Conservation (phyloP, 164 flowering plant species). For the Litsea cubeba region DNA sequence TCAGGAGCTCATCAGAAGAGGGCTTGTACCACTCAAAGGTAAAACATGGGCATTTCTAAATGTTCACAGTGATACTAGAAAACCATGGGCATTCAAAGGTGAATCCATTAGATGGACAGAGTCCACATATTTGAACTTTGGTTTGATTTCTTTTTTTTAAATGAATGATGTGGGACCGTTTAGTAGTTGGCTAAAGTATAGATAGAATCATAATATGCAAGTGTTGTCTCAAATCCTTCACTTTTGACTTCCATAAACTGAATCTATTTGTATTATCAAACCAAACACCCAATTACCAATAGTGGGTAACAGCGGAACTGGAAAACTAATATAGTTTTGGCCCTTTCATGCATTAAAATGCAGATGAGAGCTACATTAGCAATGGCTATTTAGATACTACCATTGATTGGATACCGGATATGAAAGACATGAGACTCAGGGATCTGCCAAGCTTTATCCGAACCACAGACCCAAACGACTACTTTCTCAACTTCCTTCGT, state of each 20-base stretch:
- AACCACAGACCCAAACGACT: slow-evolving; percentile 3
- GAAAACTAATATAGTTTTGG: background rate
- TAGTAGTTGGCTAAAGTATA: background rate
- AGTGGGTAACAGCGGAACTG: background rate
- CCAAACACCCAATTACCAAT: background rate
- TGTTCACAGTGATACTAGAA: too few relatives aligned
- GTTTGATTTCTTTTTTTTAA: too few relatives aligned
- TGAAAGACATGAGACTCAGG: slow-evolving; percentile 2
- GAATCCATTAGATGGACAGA: too few relatives aligned
- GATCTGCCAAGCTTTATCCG: background rate
- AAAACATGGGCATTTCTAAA: too few relatives aligned
- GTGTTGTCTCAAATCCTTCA: background rate
- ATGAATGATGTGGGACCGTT: background rate
- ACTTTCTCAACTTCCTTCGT: background rate
- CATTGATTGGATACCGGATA: slow-evolving; percentile 8
- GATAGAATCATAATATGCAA: background rate
- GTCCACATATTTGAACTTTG: too few relatives aligned
- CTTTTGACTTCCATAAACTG: background rate
- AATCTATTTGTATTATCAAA: background rate
- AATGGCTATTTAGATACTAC: slow-evolving; percentile 3
- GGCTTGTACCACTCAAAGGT: slow-evolving; percentile 31
- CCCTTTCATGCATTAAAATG: background rate
- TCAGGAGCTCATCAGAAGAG: slow-evolving; percentile 10
- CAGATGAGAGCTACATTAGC: slow-evolving; percentile 3
- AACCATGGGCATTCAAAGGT: too few relatives aligned